phyloP scores from a whole-genome alignment of 495 filamentous ascomycete species.

The Jackrogersella multiformis region DNA sequence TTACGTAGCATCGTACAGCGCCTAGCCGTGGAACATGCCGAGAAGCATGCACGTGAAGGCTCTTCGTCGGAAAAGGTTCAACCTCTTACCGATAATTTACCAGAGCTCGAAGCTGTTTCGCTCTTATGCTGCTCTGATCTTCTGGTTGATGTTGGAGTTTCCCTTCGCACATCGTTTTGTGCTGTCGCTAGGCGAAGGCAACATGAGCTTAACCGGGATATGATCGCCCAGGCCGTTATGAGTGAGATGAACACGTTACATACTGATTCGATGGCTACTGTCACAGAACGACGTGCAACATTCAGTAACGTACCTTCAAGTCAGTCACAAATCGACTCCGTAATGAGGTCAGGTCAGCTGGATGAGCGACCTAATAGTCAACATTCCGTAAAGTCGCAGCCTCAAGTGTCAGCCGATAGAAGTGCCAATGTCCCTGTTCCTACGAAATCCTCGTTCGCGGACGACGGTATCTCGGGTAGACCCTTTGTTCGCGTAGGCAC shows the following conservation, averaged over 20 bases:
- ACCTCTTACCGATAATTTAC: constrained; percentile 45
- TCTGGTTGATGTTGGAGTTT: constrained; percentile 52
- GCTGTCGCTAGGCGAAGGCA: constrained; percentile 52
- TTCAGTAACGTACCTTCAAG: constrained; percentile 34
- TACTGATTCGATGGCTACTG: constrained; percentile 29
- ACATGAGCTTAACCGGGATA: constrained; percentile 49
- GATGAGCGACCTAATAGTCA: constrained; percentile 26
- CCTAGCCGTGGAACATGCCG: constrained; percentile 49
- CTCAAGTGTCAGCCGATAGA: constrained; percentile 15
- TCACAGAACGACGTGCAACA: constrained; percentile 28
- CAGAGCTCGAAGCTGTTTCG: constrained; percentile 19
- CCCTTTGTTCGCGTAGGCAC: constrained; percentile 56
- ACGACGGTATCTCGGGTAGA: constrained; percentile 58
- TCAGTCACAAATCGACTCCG: constrained; percentile 24
- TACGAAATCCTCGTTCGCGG: constrained; percentile 44
- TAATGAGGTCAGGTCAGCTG: constrained; percentile 21
- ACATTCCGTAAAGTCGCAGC: constrained; percentile 17
- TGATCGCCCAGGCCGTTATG: constrained; percentile 55
- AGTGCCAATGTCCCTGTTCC: constrained; percentile 30
- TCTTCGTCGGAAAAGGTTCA: constrained; percentile 42
- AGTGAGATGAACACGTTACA: constrained; percentile 47
- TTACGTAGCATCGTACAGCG: constrained; percentile 58
- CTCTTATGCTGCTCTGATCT: constrained; percentile 55
- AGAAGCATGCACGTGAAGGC: constrained; percentile 45
- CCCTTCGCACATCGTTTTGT: constrained; percentile 57